Base-by-base conservation (phyloP, 306 rosid genomes). In the Lithocarpus polystachyus region DNA sequence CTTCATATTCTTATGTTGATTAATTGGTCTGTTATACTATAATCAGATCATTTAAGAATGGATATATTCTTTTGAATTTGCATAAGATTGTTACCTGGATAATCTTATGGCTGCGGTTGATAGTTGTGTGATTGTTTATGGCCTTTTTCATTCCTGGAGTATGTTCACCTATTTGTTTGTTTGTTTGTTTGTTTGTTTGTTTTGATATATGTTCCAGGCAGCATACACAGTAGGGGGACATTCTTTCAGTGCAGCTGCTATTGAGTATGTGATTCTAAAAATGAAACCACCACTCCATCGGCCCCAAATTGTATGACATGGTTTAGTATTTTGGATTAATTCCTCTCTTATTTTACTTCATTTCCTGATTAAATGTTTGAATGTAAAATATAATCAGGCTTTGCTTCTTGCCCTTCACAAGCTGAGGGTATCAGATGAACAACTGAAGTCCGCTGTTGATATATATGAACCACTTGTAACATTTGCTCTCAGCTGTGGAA, bases 381-480 rank as follows among this genome's bases (percentile, higher is more conserved):
- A 10, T 70, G 18, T 56, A 76, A 45, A 67, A 70, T 71, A 31
- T 67, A 20, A 71, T 79, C 86, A 91, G 96, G 93, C 93, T 29
- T 86, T 91, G 81, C 96, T 91, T 88, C 90, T 91, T 77, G 96
- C 93, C 23, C 88, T 91, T 78, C 96, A 89, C 77, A 89, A 91
- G 89, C 80, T 87, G 28, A 91, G 85, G 86, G 87, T 85, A 77
- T 77, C 93, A 7, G 93, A 89, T 77, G 96, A 89, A 79, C 93
- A 91, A 43, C 79, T 83, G 73, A 88, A 87, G 69, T 83, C 79
- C 56, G 87, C 86, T 22, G 75, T 91, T 8, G 88, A 85, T 53
- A 59, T 22, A 68, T 76, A 88, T 9, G 93, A 89, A 48, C 93
- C 93, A 26, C 89, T 88, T 13, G 79, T 85, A 29, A 67, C 88